Percentiles rank a stretch among this genome's conserved stretches.
phyloP scores from a whole-genome alignment of 768 basidiomycete species.

The Filobasidium floriforme region DNA sequence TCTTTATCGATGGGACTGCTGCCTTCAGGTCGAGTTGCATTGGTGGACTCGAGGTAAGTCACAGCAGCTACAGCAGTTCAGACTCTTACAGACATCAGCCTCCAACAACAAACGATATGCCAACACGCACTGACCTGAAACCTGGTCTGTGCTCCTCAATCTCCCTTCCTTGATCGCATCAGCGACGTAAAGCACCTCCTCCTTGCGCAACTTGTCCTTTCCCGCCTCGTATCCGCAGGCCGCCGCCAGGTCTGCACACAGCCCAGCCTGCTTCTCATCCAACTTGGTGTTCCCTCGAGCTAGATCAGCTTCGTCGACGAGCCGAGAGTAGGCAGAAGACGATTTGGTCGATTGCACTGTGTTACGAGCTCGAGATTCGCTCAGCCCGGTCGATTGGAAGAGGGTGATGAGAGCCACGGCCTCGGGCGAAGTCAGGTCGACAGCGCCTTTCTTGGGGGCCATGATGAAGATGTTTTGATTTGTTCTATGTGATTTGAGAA shows the following conservation, averaged over 20 bases:
- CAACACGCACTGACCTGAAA: constrained; percentile 54
- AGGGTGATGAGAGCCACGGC: constrained; percentile 50
- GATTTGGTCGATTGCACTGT: constrained; percentile 73
- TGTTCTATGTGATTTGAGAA: not conserved
- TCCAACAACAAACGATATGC: not conserved
- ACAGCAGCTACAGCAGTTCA: constrained; percentile 54
- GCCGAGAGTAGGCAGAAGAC: constrained; percentile 59
- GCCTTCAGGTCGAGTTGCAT: constrained; percentile 27
- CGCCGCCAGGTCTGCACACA: constrained; percentile 62
- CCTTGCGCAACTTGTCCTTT: constrained; percentile 60
- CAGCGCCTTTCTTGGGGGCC: constrained; percentile 21
- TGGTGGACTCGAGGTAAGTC: constrained; percentile 62
- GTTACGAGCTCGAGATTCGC: constrained; percentile 69
- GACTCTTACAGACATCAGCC: too few species aligned
- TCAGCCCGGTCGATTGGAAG: constrained; percentile 71
- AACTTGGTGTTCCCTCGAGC: constrained; percentile 46
- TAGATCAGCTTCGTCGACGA: constrained; percentile 58
- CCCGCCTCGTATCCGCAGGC: constrained; percentile 39
- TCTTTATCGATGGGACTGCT: constrained; percentile 54
- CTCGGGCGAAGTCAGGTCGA: constrained; percentile 46
- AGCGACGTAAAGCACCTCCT: constrained; percentile 59
- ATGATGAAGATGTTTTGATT: not conserved
- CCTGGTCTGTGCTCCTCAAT: constrained; percentile 75
- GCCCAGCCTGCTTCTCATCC: constrained; percentile 68
- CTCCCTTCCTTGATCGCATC: constrained; percentile 63